Conservation (phyloP, 495 filamentous ascomycete genomes). For the Pseudomonodictys pantanalensis region DNA sequence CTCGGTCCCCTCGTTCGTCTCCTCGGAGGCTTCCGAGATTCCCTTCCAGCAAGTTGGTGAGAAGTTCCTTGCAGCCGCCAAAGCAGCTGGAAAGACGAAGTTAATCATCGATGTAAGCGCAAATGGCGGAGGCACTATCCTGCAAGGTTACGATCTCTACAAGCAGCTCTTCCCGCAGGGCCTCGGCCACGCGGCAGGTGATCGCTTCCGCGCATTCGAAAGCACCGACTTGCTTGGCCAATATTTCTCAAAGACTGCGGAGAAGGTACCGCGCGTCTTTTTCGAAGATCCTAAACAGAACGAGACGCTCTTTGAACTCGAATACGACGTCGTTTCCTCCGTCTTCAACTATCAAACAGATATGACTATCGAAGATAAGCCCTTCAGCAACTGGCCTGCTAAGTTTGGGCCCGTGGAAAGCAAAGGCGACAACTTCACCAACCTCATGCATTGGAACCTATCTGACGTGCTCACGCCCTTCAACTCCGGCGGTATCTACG, state of each 20-base stretch:
- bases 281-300: conserved; percentile 6
- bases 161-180: conserved; percentile 43
- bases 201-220: conserved; percentile 48
- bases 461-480: conserved; percentile 29
- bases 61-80: conserved; percentile 43
- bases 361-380: conserved; percentile 14
- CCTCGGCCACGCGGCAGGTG: conserved; percentile 45
- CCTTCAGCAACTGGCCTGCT: conserved; percentile 27
- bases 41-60: conserved; percentile 44
- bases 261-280: conserved; percentile 11
- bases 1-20: conserved; percentile 37
- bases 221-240: conserved; percentile 46
- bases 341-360: conserved; percentile 32
- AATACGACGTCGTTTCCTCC: conserved; percentile 22
- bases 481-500: conserved; percentile 32
- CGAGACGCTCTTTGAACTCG: conserved; percentile 15
- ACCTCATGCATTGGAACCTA: conserved; percentile 33
- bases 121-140: conserved; percentile 41
- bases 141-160: conserved; percentile 46
- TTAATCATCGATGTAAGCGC: conserved; percentile 40
- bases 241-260: conserved; percentile 40
- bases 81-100: conserved; percentile 40
- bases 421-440: conserved; percentile 31
- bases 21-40: conserved; percentile 23
- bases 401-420: conserved; percentile 26